These are phyloP conservation scores for Diaporthe aspalathi DNA, from an alignment of 2,329 filamentous ascomycete species.

Conservation along the genomic window DNA sequence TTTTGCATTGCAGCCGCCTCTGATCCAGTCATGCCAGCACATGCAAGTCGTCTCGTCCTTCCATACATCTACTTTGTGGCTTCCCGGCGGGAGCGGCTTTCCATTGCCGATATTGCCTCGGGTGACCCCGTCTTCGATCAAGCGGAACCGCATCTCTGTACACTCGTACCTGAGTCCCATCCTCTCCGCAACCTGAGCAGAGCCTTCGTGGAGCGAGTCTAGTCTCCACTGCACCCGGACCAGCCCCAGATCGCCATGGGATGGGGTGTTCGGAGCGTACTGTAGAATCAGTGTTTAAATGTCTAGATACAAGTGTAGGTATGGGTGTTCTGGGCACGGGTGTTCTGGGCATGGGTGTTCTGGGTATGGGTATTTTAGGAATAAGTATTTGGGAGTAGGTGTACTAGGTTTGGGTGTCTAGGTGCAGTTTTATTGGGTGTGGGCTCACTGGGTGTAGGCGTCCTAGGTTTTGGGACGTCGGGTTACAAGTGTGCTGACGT, in stretches of 20 bases:
- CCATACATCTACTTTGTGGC: slow-evolving; percentile 43
- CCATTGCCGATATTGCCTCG: slow-evolving; percentile 44
- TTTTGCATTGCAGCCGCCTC: not conserved
- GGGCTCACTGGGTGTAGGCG: too few relatives aligned
- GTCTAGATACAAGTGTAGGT: too few relatives aligned
- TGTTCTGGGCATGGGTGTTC: too few relatives aligned
- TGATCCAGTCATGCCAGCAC: slow-evolving; percentile 47
- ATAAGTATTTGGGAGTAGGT: too few relatives aligned
- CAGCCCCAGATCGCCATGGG: slow-evolving; percentile 43
- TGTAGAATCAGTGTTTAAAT: slow-evolving; percentile 50
- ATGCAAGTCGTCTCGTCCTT: slow-evolving; percentile 44
- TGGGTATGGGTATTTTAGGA: too few relatives aligned
- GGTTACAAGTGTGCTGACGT: too few relatives aligned
- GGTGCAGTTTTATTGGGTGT: too few relatives aligned
- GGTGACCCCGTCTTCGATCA: slow-evolving; percentile 33
- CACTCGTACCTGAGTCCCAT: slow-evolving; percentile 50
- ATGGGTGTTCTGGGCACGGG: too few relatives aligned
- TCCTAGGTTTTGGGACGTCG: too few relatives aligned
- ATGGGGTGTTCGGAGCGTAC: slow-evolving; percentile 42
- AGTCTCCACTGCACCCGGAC: slow-evolving; percentile 50
- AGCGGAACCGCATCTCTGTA: slow-evolving; percentile 44
- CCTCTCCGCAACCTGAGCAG: slow-evolving; percentile 45
- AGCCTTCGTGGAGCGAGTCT: slow-evolving; percentile 42
- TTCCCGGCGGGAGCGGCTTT: slow-evolving; percentile 39
- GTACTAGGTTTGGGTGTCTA: too few relatives aligned